These are phyloP conservation scores for Zygosaccharomyces bisporus DNA, from an alignment of 805 yeast genomes.

Conservation along the genomic window DNA sequence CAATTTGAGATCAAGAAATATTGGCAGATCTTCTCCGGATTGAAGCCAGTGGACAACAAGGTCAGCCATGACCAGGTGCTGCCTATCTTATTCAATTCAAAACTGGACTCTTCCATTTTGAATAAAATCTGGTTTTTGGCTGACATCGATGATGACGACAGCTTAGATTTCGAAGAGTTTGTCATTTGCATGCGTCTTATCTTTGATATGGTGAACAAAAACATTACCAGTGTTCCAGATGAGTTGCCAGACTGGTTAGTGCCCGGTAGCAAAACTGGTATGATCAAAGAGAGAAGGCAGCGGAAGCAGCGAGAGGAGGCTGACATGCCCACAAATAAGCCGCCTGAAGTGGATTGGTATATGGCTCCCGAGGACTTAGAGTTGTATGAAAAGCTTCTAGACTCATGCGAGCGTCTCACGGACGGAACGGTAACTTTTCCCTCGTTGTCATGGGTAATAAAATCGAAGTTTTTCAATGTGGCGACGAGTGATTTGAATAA, in stretches of 20 bases:
- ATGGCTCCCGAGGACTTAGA: conserved; percentile 83
- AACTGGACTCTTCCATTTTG: conserved; percentile 70
- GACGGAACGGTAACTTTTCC: conserved; percentile 85
- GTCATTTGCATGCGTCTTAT: conserved; percentile 95
- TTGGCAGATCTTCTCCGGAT: conserved; percentile 95
- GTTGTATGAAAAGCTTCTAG: conserved; percentile 74
- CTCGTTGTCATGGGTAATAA: conserved; percentile 58
- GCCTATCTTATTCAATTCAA: conserved; percentile 84
- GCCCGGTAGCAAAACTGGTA: conserved; percentile 82
- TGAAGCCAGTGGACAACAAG: conserved; percentile 75
- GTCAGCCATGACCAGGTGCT: conserved; percentile 81
- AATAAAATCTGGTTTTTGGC: conserved; percentile 86
- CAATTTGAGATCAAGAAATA: conserved; percentile 96
- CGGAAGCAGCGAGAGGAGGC: conserved; percentile 37
- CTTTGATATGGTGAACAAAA: conserved; percentile 84
- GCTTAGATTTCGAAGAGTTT: conserved; percentile 93
- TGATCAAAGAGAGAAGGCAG: conserved; percentile 80
- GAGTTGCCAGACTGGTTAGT: conserved; percentile 87
- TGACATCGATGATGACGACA: conserved; percentile 90
- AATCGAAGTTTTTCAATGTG: conserved; percentile 61
- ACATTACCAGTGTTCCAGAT: conserved; percentile 55
- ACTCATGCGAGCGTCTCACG: conserved; percentile 47
- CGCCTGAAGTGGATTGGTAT: conserved; percentile 79
- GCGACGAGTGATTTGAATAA: conserved; percentile 81
- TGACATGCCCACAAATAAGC: conserved; percentile 22